Conservation (phyloP, 306 rosid genomes). For the Morella rubra region DNA sequence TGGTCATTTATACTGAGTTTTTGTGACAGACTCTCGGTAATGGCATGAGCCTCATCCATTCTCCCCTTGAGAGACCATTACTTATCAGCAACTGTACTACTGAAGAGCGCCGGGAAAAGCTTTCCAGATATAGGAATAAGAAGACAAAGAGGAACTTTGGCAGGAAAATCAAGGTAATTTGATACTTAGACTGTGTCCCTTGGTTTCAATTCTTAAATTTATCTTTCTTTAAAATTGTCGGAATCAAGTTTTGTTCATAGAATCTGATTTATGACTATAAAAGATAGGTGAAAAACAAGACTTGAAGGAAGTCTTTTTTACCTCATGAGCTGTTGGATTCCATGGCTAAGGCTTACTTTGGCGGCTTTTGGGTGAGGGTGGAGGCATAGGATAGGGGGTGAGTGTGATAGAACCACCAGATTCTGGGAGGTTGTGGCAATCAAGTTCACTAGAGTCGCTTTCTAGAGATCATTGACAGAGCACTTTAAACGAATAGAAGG, state of each 20-base stretch:
- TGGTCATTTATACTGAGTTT: slow-evolving; percentile 50
- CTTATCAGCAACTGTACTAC: slow-evolving; percentile 59
- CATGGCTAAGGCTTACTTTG: too few species aligned
- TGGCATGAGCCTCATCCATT: slow-evolving; percentile 49
- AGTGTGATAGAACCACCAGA: too few species aligned
- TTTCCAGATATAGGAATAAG: slow-evolving; percentile 91
- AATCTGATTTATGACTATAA: neutral
- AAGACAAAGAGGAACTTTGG: slow-evolving; percentile 90
- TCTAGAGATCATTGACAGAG: too few species aligned
- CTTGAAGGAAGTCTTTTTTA: too few species aligned
- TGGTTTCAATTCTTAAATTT: too few species aligned
- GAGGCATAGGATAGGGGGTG: too few species aligned
- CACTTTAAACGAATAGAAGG: too few species aligned
- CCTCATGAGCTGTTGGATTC: too few species aligned
- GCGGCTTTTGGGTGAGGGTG: too few species aligned
- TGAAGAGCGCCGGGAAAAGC: slow-evolving; percentile 85
- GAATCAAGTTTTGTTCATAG: neutral
- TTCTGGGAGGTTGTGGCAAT: too few species aligned
- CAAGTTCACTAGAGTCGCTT: too few species aligned
- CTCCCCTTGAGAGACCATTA: slow-evolving; percentile 63
- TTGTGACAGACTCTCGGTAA: slow-evolving; percentile 82
- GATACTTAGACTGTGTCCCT: neutral
- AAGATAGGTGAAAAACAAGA: too few species aligned
- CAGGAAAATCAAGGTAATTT: slow-evolving; percentile 91
- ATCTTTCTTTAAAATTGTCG: neutral